Conservation (phyloP, 2,329 filamentous ascomycete species). For the Zasmidium cellare region DNA sequence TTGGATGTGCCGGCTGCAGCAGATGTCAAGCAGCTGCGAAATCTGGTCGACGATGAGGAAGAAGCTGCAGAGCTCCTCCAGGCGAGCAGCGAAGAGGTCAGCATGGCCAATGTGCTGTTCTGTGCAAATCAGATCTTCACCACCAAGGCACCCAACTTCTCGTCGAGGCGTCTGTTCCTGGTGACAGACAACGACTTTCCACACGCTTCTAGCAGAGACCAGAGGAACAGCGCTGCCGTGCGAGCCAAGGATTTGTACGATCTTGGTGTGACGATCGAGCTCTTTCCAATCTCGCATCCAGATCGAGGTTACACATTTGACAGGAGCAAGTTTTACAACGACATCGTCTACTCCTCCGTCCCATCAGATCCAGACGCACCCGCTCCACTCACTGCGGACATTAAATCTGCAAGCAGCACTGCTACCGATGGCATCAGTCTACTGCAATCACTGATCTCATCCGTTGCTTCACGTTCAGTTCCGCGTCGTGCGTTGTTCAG, state of each 20-base stretch:
- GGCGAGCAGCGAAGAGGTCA: slow-evolving; percentile 67
- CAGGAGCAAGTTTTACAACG: slow-evolving; percentile 85
- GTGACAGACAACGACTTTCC: slow-evolving; percentile 94
- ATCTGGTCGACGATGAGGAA: slow-evolving; percentile 75
- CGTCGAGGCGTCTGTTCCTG: slow-evolving; percentile 88
- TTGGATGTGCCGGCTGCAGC: slow-evolving; percentile 83
- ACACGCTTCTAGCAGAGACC: slow-evolving; percentile 68
- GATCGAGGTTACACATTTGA: slow-evolving; percentile 68
- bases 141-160: slow-evolving; percentile 90
- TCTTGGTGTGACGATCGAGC: slow-evolving; percentile 83
- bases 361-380: slow-evolving; percentile 69
- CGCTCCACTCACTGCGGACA: slow-evolving; percentile 51
- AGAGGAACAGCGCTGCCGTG: slow-evolving; percentile 75
- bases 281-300: slow-evolving; percentile 80
- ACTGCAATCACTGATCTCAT: slow-evolving; percentile 77
- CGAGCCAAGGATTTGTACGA: slow-evolving; percentile 95
- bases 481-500: slow-evolving; percentile 84
- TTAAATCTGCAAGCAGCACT: slow-evolving; percentile 59
- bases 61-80: slow-evolving; percentile 68
- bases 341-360: slow-evolving; percentile 81
- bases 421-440: slow-evolving; percentile 75
- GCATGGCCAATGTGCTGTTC: slow-evolving; percentile 88
- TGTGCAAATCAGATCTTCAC: slow-evolving; percentile 97
- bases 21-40: slow-evolving; percentile 78
- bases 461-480: slow-evolving; percentile 86